These are phyloP conservation scores for Geum urbanum DNA, from an alignment of 306 rosid genomes.

Conservation along the genomic window DNA sequence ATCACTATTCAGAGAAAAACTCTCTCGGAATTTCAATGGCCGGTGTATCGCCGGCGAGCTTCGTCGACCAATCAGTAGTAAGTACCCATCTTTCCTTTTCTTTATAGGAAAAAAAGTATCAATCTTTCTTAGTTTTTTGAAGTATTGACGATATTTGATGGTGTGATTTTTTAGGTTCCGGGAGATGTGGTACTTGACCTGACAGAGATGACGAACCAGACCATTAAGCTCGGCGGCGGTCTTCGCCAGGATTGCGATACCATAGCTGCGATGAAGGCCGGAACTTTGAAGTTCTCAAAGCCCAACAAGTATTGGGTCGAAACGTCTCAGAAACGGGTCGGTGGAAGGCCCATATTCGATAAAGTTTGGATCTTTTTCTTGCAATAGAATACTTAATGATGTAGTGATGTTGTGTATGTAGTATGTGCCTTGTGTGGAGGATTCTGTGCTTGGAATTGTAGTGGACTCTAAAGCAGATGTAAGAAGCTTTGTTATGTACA, in stretches of 20 bases:
- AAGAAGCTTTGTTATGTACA: slow-evolving; percentile 33
- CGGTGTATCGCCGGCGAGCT: slow-evolving; percentile 32
- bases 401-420: slow-evolving; percentile 24
- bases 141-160: not conserved
- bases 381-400: not conserved
- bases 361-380: not conserved
- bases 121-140: not conserved
- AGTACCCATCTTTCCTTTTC: slow-evolving; percentile 13
- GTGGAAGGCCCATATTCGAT: not conserved
- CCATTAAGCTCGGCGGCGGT: slow-evolving; percentile 90
- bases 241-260: slow-evolving; percentile 79
- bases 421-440: slow-evolving; percentile 86
- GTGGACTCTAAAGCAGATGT: slow-evolving; percentile 83
- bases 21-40: slow-evolving; percentile 29
- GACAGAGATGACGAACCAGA: slow-evolving; percentile 71
- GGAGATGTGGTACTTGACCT: slow-evolving; percentile 87
- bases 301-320: slow-evolving; percentile 94
- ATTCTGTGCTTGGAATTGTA: slow-evolving; percentile 84
- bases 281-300: slow-evolving; percentile 65
- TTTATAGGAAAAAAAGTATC: not conserved
- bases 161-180: slow-evolving; percentile 47
- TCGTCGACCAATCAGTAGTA: slow-evolving; percentile 51
- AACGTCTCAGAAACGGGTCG: slow-evolving; percentile 81
- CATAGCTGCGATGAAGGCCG: slow-evolving; percentile 73
- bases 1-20: not conserved